Evolutionary conservation across 352 stramenopile genomes (phyloP).

Genomic region (Globisporangium echinulatum): DNA sequence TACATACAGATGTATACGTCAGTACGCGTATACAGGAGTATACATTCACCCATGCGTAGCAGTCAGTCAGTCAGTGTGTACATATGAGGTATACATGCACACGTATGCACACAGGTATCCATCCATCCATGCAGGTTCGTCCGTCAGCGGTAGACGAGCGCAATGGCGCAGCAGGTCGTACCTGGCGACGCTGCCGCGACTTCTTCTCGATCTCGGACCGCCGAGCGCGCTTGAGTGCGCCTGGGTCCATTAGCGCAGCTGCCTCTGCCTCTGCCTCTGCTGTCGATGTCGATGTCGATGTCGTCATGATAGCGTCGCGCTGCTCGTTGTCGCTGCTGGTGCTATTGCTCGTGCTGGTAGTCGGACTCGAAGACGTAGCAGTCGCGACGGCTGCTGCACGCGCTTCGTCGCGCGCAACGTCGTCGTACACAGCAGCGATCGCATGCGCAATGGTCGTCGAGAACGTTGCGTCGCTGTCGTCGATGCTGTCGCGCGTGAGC

Average conservation of each 20-base stretch:
- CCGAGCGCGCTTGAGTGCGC: conserved; percentile 8
- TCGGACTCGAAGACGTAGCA: not conserved
- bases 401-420: not conserved
- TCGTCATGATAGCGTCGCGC: not conserved
- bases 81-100: not conserved
- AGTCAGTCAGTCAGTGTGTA: too few relatives aligned
- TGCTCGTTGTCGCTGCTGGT: not conserved
- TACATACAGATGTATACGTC: not conserved
- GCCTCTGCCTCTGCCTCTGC: too few relatives aligned
- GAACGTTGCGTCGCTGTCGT: not conserved
- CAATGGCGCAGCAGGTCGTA: not conserved
- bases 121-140: not conserved
- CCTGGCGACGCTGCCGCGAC: conserved; percentile 22
- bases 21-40: not conserved
- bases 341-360: not conserved
- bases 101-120: not conserved
- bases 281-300: too few relatives aligned
- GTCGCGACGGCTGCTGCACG: not conserved
- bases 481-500: not conserved
- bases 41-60: too few relatives aligned
- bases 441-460: not conserved
- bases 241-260: not conserved
- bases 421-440: conserved; percentile 4
- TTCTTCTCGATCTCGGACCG: conserved; percentile 18
- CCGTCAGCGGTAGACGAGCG: conserved; percentile 2